Percentiles rank a stretch among this genome's conserved stretches.
These are phyloP conservation scores for Aspergillus heteromorphus DNA, from an alignment of 495 filamentous ascomycete genomes.

Conservation along the genomic window DNA sequence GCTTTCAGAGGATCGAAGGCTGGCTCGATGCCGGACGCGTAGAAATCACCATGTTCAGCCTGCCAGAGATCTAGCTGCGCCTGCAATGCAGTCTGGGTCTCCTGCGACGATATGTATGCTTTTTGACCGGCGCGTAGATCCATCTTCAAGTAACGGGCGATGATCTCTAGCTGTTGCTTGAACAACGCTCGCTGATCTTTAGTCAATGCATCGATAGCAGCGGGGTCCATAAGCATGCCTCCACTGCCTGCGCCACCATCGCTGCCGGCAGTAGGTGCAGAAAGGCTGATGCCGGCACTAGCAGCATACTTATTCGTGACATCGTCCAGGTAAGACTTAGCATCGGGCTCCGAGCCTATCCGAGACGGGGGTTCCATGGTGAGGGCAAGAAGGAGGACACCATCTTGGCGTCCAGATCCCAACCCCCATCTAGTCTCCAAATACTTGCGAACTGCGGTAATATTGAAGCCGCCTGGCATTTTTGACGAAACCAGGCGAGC, in stretches of 20 bases:
- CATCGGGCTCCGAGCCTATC: slow-evolving; percentile 82
- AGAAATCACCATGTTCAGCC: slow-evolving; percentile 92
- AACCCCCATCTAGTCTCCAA: slow-evolving; percentile 92
- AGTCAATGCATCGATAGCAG: slow-evolving; percentile 91
- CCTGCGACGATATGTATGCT: slow-evolving; percentile 74
- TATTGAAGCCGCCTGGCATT: slow-evolving; percentile 99
- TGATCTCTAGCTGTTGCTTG: slow-evolving; percentile 94
- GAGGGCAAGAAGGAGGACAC: slow-evolving; percentile 79
- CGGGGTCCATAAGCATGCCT: slow-evolving; percentile 98
- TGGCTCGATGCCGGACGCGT: slow-evolving; percentile 89
- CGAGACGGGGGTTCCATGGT: slow-evolving; percentile 89
- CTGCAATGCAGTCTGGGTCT: slow-evolving; percentile 80
- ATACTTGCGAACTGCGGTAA: slow-evolving; percentile 89
- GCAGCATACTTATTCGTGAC: slow-evolving; percentile 84
- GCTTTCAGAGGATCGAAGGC: slow-evolving; percentile 91
- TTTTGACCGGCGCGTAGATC: slow-evolving; percentile 94
- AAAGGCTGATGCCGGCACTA: slow-evolving; percentile 77
- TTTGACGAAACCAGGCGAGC: slow-evolving; percentile 95
- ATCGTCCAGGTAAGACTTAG: slow-evolving; percentile 85
- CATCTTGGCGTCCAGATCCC: slow-evolving; percentile 82
- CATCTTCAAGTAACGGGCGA: slow-evolving; percentile 94
- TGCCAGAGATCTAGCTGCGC: slow-evolving; percentile 93
- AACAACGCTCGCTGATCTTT: slow-evolving; percentile 92
- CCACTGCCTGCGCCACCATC: slow-evolving; percentile 64
- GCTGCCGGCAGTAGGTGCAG: slow-evolving; percentile 67